A percentile compares a stretch with the other conserved stretches of the same genome.
phyloP scores from a whole-genome alignment of 345 rosid species.

The Trapa bicornis region DNA sequence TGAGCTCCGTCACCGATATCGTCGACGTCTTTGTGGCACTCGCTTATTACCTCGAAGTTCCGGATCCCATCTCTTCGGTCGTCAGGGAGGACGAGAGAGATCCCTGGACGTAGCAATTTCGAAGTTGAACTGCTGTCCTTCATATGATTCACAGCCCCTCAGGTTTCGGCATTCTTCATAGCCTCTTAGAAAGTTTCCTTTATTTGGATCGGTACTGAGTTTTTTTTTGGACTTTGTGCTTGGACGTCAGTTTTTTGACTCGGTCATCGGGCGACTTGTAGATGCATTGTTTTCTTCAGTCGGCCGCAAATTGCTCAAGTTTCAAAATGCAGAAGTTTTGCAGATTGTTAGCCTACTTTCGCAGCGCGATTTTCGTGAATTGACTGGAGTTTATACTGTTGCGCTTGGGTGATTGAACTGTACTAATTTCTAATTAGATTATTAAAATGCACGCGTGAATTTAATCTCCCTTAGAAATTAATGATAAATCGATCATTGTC shows the following conservation, averaged over 20 bases:
- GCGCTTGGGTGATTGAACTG: slow-evolving; percentile 25
- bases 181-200: too few species aligned
- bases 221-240: not conserved
- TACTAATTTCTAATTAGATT: too few species aligned
- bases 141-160: slow-evolving; percentile 59
- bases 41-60: slow-evolving; percentile 26
- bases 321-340: slow-evolving; percentile 31
- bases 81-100: slow-evolving; percentile 17
- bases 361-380: slow-evolving; percentile 22
- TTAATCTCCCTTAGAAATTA: slow-evolving; percentile 1
- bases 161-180: slow-evolving; percentile 22
- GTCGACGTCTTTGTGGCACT: slow-evolving; percentile 35
- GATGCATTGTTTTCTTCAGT: slow-evolving; percentile 42
- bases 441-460: too few species aligned
- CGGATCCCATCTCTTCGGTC: not conserved
- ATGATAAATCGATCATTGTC: slow-evolving; percentile 22
- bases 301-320: slow-evolving; percentile 22
- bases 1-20: slow-evolving; percentile 15
- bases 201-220: not conserved
- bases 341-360: slow-evolving; percentile 41
- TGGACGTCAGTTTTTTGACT: slow-evolving; percentile 45
- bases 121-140: slow-evolving; percentile 42
- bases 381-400: slow-evolving; percentile 30
- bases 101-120: slow-evolving; percentile 37
- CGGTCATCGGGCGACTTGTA: slow-evolving; percentile 32